Evolutionary conservation across 2,329 filamentous ascomycete genomes (phyloP), one percentile per base, ranked within the genome.

Genomic region (Cladophialophora exuberans): DNA sequence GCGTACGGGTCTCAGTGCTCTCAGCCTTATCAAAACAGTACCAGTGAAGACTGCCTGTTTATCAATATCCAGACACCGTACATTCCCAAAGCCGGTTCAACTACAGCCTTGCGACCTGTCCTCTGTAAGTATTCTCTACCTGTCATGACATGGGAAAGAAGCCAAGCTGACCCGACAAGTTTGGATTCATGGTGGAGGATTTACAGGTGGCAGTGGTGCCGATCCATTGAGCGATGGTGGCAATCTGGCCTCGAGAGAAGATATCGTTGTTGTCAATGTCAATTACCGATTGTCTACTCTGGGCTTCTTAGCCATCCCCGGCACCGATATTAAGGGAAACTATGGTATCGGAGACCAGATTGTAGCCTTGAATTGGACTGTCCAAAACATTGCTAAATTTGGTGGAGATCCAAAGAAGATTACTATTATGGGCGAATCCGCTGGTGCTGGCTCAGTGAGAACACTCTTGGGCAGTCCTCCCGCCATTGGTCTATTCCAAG

Each of bases 211-310:
- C 1, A 72, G 64, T 50, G 73, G 67, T 2, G 63, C 68, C 5
- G 67, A 70, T 44, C 60, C 68, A 7, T 67, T 66, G 1, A 65
- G 65, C 7, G 82, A 85, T 57, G 79, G 81, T 17, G 79, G 79
- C 2, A 82, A 82, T 58, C 69, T 85, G 2, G 82, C 79, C 0
- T 82, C 80, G 2, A 75, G 82, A 44, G 81, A 81, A 18, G 82
- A 85, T 57, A 75, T 85, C 15, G 79, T 86, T 0, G 75, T 83
- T 2, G 83, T 86, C 3, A 69, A 70, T 6, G 80, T 84, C 70
- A 85, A 85, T 69, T 85, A 85, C 66, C 79, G 83, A 6, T 69
- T 85, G 3, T 76, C 74, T 0, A 83, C 80, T 0, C 72, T 85
- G 0, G 83, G 83, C 0, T 85, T 83, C 62, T 69, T 85, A 0